Evolutionary conservation across 495 filamentous ascomycete species (phyloP), one percentile per base, ranked within the genome.

Genomic region (Podospora anserina): DNA sequence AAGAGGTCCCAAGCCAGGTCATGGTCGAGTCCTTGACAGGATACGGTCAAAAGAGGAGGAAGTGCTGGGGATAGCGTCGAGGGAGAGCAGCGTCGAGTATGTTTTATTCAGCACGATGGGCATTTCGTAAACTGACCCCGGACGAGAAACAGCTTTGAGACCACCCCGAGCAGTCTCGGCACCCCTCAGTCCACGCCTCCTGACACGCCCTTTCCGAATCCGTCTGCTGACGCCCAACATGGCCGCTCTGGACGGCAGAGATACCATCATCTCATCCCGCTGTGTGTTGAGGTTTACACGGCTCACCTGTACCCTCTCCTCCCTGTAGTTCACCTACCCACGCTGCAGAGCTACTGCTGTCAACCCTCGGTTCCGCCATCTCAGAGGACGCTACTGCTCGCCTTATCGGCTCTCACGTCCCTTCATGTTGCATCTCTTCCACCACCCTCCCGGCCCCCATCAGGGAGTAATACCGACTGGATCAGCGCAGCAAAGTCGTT

Each of bases 291-390:
- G 23, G 74, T 78, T 6, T 80, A 76, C 59, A 70, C 74, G 34
- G 71, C 77, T 62, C 77, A 80, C 61, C 75, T 80, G 49, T 80
- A 78, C 58, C 78, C 78, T 62, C 76, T 80, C 39, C 78, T 80
- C 75, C 77, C 77, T 18, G 59, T 80, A 5, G 60, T 78, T 13
- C 74, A 80, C 56, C 76, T 80, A 66, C 77, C 78, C 6, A 66
- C 72, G 15, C 67, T 78, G 15, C 71, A 70, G 34, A 69, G 57
- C 16, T 75, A 72, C 59, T 57, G 76, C 54, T 53, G 13, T 4
- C 69, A 65, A 30, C 70, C 72, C 0, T 57, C 76, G 34, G 71
- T 71, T 49, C 39, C 39, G 39, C 70, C 69, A 55, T 70, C 69
- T 6, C 77, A 80, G 39, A 72, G 76, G 70, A 80, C 73, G 53